phyloP scores from a whole-genome alignment of 2,329 filamentous ascomycete species.

The Aspergillus pseudotamarii region DNA sequence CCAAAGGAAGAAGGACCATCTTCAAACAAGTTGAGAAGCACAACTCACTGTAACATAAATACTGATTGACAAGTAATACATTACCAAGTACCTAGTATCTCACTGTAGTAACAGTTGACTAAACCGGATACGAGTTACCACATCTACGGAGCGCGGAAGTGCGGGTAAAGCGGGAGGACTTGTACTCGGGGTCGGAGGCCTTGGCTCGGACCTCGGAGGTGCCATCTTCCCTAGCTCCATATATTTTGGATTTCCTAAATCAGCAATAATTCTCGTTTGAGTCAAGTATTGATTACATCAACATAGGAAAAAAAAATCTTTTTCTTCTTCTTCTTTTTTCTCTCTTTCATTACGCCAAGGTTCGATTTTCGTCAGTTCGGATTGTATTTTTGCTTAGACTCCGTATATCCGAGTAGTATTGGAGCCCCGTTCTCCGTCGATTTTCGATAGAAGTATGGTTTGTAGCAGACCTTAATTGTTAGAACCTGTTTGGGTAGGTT shows the following conservation, averaged over 20 bases:
- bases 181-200: slow-evolving; percentile 9
- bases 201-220: slow-evolving; percentile 27
- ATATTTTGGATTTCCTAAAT: slow-evolving; percentile 16
- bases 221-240: slow-evolving; percentile 13
- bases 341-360: background rate
- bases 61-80: background rate
- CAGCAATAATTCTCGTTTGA: slow-evolving; percentile 4
- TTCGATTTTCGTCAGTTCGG: slow-evolving; percentile 8
- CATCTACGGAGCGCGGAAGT: slow-evolving; percentile 19
- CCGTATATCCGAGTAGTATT: slow-evolving; percentile 19
- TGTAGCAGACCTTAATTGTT: background rate
- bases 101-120: slow-evolving; percentile 5
- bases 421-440: background rate
- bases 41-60: background rate
- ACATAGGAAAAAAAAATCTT: background rate
- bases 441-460: background rate
- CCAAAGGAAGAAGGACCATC: too few relatives aligned
- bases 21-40: too few relatives aligned
- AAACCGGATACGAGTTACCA: background rate
- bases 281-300: background rate
- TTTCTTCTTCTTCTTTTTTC: background rate
- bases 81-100: background rate
- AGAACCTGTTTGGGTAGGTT: background rate
- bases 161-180: slow-evolving; percentile 1
- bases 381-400: slow-evolving; percentile 5